Evolutionary conservation across 495 filamentous ascomycete species (phyloP).

Genomic region (Podospora conica): DNA sequence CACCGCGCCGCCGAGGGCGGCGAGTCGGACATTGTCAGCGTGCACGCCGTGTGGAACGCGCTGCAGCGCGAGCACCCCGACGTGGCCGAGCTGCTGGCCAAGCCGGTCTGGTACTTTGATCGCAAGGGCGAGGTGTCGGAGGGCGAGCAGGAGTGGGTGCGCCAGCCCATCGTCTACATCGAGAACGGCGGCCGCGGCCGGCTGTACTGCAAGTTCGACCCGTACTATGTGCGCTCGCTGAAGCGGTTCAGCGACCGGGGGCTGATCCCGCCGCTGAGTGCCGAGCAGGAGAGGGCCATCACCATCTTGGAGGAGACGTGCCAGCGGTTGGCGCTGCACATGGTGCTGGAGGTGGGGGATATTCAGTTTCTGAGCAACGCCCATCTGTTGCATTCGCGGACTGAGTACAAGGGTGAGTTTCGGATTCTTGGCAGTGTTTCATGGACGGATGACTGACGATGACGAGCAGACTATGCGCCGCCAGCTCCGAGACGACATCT

Average conservation of each 20-base stretch:
- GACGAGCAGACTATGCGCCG: constrained; percentile 51
- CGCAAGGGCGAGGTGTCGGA: constrained; percentile 77
- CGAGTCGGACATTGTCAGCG: constrained; percentile 74
- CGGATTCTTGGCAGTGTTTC: neutral
- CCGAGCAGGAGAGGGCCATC: constrained; percentile 57
- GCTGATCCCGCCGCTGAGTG: constrained; percentile 59
- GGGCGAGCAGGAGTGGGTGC: constrained; percentile 72
- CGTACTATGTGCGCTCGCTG: constrained; percentile 68
- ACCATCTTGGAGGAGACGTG: constrained; percentile 63
- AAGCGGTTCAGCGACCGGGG: constrained; percentile 59
- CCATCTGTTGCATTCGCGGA: constrained; percentile 65
- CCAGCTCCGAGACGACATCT: constrained; percentile 59
- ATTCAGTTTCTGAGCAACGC: constrained; percentile 70
- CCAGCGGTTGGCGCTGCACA: constrained; percentile 59
- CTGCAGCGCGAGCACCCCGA: constrained; percentile 71
- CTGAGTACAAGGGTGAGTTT: constrained; percentile 47
- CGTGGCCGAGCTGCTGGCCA: constrained; percentile 64
- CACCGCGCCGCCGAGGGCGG: constrained; percentile 73
- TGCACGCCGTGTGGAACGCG: constrained; percentile 77
- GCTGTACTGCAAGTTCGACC: constrained; percentile 64
- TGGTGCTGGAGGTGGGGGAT: constrained; percentile 73
- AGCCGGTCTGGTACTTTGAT: constrained; percentile 89
- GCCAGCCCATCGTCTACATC: constrained; percentile 66
- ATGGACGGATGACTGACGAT: constrained; percentile 11
- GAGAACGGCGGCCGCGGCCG: constrained; percentile 44